Conservation (phyloP, 441 rosid genomes). For the Populus hybrid region DNA sequence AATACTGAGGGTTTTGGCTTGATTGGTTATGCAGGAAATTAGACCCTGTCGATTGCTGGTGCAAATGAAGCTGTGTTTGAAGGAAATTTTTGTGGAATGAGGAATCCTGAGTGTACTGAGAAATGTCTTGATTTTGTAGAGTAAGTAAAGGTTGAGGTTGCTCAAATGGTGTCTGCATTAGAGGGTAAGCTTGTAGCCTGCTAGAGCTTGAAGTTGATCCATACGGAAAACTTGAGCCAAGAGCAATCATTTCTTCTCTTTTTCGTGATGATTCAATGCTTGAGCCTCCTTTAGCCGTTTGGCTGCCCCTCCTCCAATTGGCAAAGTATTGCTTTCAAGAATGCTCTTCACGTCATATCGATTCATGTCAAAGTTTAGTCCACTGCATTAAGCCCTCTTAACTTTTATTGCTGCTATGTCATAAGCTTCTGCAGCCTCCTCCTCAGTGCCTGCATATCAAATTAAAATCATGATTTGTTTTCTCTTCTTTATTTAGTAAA, state of each 20-base stretch:
- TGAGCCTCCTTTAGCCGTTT: constrained; percentile 92
- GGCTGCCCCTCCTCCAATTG: constrained; percentile 96
- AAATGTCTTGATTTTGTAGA: constrained; percentile 62
- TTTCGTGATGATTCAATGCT: constrained; percentile 80
- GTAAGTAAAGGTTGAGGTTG: constrained; percentile 59
- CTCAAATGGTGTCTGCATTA: constrained; percentile 62
- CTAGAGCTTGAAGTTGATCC: constrained; percentile 54
- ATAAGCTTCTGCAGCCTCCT: constrained; percentile 98
- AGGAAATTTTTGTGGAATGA: constrained; percentile 58
- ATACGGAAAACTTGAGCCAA: constrained; percentile 60
- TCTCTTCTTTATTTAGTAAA: neutral
- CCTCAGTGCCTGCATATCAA: constrained; percentile 66
- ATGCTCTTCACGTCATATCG: constrained; percentile 92
- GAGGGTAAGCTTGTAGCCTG: constrained; percentile 55
- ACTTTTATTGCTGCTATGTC: constrained; percentile 51
- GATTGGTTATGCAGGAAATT: constrained; percentile 39
- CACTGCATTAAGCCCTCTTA: constrained; percentile 63
- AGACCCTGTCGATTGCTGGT: constrained; percentile 52
- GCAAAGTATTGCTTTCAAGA: constrained; percentile 86
- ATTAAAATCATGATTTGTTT: neutral
- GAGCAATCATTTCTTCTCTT: constrained; percentile 83
- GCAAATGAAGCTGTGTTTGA: constrained; percentile 74
- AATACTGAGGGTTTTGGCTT: constrained; percentile 49
- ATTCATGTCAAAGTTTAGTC: constrained; percentile 94
- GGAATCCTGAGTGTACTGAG: constrained; percentile 53